Percentiles rank a stretch among this genome's conserved stretches.
These are phyloP conservation scores for Wickerhamiella sorbophila DNA, from an alignment of 805 yeast genomes.

Conservation along the genomic window DNA sequence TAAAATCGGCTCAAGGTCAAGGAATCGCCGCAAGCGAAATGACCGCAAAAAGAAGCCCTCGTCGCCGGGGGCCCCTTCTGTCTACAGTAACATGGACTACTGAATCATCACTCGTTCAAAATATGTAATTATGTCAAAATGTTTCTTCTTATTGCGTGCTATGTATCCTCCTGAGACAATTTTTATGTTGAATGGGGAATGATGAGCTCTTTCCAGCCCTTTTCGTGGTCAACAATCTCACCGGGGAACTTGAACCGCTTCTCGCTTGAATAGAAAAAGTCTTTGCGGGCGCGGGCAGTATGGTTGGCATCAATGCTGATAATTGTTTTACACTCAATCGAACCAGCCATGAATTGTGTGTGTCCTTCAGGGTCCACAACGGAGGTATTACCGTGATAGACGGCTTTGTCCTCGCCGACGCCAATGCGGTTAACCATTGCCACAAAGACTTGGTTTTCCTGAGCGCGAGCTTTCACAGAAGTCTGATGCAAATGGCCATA, in stretches of 20 bases:
- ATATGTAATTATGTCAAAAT: no score
- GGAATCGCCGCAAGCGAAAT: not conserved
- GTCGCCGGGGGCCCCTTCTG: constrained; percentile 3
- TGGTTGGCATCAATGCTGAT: not conserved
- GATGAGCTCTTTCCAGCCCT: not conserved
- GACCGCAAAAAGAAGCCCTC: not conserved
- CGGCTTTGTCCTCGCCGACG: not conserved
- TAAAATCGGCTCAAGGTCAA: constrained; percentile 6
- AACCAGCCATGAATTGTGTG: not conserved
- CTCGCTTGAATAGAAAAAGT: not conserved
- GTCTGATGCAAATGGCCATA: not conserved
- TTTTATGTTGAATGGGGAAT: not conserved
- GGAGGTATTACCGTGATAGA: not conserved
- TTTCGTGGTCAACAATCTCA: not conserved
- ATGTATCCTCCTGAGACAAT: no score
- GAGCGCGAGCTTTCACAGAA: not conserved
- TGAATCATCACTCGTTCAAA: constrained; percentile 1
- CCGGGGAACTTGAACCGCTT: not conserved
- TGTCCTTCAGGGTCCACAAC: not conserved
- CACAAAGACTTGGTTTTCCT: not conserved
- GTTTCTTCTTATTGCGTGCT: no score
- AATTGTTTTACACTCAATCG: not conserved
- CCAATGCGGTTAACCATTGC: not conserved
- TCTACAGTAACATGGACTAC: constrained; percentile 16
- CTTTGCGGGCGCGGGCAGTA: not conserved